Evolutionary conservation across 1,139 yeast species (phyloP).

Genomic region (Saccharomyces hybrid): DNA sequence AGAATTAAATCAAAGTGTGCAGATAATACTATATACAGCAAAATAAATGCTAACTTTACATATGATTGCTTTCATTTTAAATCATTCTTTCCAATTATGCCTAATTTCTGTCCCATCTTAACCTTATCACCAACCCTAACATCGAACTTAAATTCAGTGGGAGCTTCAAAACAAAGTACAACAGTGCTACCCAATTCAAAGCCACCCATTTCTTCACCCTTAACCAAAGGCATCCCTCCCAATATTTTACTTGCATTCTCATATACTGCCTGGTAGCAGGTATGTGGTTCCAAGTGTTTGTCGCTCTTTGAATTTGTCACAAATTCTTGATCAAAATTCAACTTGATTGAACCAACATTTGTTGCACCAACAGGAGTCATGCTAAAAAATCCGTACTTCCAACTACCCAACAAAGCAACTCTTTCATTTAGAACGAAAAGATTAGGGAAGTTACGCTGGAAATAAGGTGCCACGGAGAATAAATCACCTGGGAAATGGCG

Average conservation of each 20-base stretch:
- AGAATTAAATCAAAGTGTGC: neutral
- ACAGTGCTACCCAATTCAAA: slow-evolving; percentile 94
- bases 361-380: slow-evolving; percentile 99
- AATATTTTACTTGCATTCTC: slow-evolving; percentile 68
- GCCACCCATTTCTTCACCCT: slow-evolving; percentile 97
- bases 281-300: slow-evolving; percentile 46
- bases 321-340: slow-evolving; percentile 87
- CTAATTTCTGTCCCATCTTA: slow-evolving; percentile 78
- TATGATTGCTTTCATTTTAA: slow-evolving; percentile 24
- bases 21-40: neutral
- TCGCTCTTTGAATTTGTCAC: slow-evolving; percentile 52
- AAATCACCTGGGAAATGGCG: slow-evolving; percentile 95
- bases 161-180: slow-evolving; percentile 94
- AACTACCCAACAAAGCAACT: slow-evolving; percentile 88
- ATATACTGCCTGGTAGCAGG: slow-evolving; percentile 94
- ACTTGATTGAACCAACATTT: slow-evolving; percentile 89
- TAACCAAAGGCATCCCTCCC: slow-evolving; percentile 81
- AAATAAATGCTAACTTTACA: neutral
- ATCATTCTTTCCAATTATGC: slow-evolving; percentile 33
- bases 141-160: slow-evolving; percentile 62
- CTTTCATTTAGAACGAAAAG: slow-evolving; percentile 90
- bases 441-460: slow-evolving; percentile 80
- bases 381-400: slow-evolving; percentile 95
- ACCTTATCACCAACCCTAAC: slow-evolving; percentile 69
- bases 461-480: slow-evolving; percentile 93